Base-by-base conservation (phyloP, 2,329 filamentous ascomycete species). In the Westerdykella sp. region DNA sequence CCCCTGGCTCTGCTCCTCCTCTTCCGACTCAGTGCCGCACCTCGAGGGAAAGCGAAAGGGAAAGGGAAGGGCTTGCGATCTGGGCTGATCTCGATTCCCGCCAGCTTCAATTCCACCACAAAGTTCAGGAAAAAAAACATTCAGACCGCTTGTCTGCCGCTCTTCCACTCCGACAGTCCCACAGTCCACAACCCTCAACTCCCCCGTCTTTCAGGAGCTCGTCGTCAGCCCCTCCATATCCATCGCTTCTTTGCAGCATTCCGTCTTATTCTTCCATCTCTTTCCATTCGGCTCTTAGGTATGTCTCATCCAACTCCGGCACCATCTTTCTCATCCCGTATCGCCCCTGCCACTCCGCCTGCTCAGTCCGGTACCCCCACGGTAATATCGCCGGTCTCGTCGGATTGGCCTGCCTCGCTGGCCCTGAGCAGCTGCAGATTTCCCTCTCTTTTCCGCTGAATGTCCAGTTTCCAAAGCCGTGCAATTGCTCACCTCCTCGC, bases 111-210 rank as follows among this genome's bases (percentile, higher is more conserved):
- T 49, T 48, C 54, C 30, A 49, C 45, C 51, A 46, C 48, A 46
- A 21, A 21, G 18, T 21, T 6, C 49, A 48, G 57, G 57, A 57
- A 55, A 60, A 60, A 63, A 64, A 65, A 60, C 55, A 62, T 51
- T 44, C 59, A 63, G 59, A 65, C 62, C 61, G 61, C 61, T 21
- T 32, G 44, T 48, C 51, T 49, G 45, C 51, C 49, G 49, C 45
- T 44, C 51, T 32, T 46, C 48, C 48, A 45, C 43, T 47, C 42
- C 32, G 10, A 35, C 12, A 32, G 18, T 6, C 32, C 12, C 7
- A 4, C n/a, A 35, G 5, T 13, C 32, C 6, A 5, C 5, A 40
- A 41, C 39, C 40, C 47, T 6, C 18, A 6, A 4, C 18, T 21
- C 6, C 6, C 18, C 3, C 25, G 25, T 28, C 25, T 28, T 28